Evolutionary conservation across 2,329 filamentous ascomycete species (phyloP).

Genomic region (Pseudogymnoascus sp.): DNA sequence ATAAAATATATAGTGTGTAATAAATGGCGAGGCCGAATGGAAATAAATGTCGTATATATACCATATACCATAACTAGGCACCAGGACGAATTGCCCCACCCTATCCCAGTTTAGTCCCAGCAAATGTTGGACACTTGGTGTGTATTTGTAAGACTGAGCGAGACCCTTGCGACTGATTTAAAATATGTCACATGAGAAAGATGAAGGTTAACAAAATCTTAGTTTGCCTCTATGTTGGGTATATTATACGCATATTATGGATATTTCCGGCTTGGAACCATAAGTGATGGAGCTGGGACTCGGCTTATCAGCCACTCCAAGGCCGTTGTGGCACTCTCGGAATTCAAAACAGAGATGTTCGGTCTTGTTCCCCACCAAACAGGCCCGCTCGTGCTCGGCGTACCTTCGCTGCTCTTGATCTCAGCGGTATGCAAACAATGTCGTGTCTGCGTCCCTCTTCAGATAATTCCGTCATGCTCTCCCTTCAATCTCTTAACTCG

Average conservation of each 20-base stretch:
- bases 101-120: background rate
- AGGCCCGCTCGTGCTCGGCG: background rate
- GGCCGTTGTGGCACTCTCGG: background rate
- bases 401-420: background rate
- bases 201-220: background rate
- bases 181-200: conserved; percentile 1
- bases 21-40: background rate
- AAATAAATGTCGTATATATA: background rate
- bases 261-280: background rate
- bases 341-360: background rate
- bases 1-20: background rate
- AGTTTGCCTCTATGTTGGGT: background rate
- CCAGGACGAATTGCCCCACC: background rate
- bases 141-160: background rate
- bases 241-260: background rate
- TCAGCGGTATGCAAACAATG: background rate
- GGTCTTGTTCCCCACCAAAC: background rate
- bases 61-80: background rate
- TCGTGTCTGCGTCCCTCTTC: background rate
- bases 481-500: conserved; percentile 82
- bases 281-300: background rate
- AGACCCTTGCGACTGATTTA: background rate
- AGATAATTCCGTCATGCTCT: conserved; percentile 70
- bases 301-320: background rate
- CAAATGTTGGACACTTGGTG: background rate